Conservation (phyloP, 768 basidiomycete genomes). For the Astraeus odoratus region DNA sequence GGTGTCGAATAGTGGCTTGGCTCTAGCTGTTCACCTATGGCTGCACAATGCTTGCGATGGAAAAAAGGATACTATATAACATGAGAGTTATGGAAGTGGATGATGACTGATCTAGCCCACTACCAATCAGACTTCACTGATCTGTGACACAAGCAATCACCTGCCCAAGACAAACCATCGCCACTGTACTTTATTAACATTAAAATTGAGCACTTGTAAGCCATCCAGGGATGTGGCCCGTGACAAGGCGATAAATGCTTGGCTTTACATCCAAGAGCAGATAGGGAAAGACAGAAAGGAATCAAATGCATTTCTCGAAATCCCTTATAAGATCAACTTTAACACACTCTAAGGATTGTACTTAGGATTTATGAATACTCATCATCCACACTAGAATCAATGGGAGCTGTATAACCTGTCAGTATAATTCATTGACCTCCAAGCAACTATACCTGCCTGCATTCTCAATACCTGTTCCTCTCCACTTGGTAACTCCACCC, state of each 20-base stretch:
- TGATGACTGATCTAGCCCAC: too few species aligned
- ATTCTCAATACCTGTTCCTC: constrained; percentile 72
- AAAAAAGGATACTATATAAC: too few species aligned
- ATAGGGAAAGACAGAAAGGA: neutral
- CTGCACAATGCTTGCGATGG: too few species aligned
- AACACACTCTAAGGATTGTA: constrained; percentile 91
- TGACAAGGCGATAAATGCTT: constrained; percentile 87
- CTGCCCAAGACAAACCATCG: too few species aligned
- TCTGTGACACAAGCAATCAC: too few species aligned
- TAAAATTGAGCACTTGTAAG: constrained; percentile 78
- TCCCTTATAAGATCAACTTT: constrained; percentile 90
- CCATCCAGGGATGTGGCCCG: constrained; percentile 84
- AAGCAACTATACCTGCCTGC: constrained; percentile 49
- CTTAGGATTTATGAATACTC: constrained; percentile 98
- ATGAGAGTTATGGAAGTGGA: too few species aligned
- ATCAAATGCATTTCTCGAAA: constrained; percentile 77
- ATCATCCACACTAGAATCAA: constrained; percentile 94
- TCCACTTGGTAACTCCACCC: constrained; percentile 81
- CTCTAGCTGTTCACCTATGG: too few species aligned
- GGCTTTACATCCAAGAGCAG: constrained; percentile 40
- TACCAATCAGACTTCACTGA: too few species aligned
- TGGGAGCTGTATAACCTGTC: constrained; percentile 48
- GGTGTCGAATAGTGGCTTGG: too few species aligned
- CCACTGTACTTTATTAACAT: constrained; percentile 68
- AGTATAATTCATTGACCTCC: neutral